Evolutionary conservation across 345 rosid species (phyloP).

Genomic region (Salix brachista): DNA sequence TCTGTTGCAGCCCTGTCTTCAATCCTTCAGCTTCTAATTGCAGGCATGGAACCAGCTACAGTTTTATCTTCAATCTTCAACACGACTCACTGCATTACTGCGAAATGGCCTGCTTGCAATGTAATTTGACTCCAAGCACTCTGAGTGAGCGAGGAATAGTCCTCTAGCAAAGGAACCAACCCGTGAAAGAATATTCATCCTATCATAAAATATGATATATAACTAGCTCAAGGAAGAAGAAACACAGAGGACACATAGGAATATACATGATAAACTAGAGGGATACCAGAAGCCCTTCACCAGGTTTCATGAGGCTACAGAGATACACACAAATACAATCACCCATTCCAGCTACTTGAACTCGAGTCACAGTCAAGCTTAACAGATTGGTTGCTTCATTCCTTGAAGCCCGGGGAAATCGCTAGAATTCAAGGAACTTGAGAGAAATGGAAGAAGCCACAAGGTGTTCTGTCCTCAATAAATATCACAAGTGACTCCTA

Average conservation of each 20-base stretch:
- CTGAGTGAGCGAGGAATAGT: conserved; percentile 83
- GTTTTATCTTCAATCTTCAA: too few species aligned
- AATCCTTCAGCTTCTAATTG: too few species aligned
- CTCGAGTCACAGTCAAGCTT: conserved; percentile 51
- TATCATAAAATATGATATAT: background rate
- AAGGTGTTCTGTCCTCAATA: too few species aligned
- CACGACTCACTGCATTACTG: conserved; percentile 69
- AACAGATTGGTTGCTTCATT: conserved; percentile 50
- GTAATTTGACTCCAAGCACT: conserved; percentile 79
- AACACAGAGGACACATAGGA: background rate
- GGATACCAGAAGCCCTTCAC: conserved; percentile 88
- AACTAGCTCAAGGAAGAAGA: background rate
- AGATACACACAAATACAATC: conserved; percentile 92
- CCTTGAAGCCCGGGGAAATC: conserved; percentile 22
- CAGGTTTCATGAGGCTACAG: conserved; percentile 85
- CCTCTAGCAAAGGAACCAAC: conserved; percentile 94
- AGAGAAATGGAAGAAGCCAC: too few species aligned
- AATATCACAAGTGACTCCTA: too few species aligned
- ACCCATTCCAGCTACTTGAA: conserved; percentile 74
- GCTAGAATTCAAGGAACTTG: too few species aligned
- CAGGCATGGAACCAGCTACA: too few species aligned
- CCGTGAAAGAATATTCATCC: conserved; percentile 18
- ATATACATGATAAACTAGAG: background rate
- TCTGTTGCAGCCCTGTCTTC: too few species aligned
- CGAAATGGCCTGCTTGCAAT: conserved; percentile 89